These are phyloP conservation scores for Leptographium flavum DNA, from an alignment of 2,329 filamentous ascomycete genomes.

Conservation along the genomic window DNA sequence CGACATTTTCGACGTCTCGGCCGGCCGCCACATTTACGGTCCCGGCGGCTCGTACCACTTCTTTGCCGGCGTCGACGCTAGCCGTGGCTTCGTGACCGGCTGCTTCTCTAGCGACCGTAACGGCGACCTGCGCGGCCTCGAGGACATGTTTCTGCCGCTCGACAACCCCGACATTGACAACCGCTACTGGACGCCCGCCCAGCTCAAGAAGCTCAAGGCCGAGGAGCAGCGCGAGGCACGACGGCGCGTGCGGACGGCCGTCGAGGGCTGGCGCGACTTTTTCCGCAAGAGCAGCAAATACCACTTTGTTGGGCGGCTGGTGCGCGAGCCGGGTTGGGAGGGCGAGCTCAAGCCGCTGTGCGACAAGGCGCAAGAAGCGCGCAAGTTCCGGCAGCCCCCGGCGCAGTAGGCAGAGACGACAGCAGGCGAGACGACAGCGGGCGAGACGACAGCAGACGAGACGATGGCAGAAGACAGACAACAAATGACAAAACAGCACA, in stretches of 20 bases:
- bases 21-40: conserved; percentile 56
- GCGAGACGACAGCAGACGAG: too few relatives aligned
- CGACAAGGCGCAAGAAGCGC: conserved; percentile 47
- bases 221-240: conserved; percentile 52
- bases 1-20: conserved; percentile 72
- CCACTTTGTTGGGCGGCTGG: conserved; percentile 61
- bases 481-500: too few relatives aligned
- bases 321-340: conserved; percentile 45
- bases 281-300: conserved; percentile 74
- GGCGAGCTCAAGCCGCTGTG: conserved; percentile 53
- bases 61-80: conserved; percentile 78
- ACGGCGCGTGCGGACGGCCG: conserved; percentile 47
- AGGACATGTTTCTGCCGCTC: conserved; percentile 65
- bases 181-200: conserved; percentile 35
- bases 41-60: conserved; percentile 75
- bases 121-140: conserved; percentile 72
- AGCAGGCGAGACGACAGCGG: too few relatives aligned
- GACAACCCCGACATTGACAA: conserved; percentile 52
- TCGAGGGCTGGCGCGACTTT: conserved; percentile 74
- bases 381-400: conserved; percentile 44
- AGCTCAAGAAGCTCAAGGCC: conserved; percentile 38
- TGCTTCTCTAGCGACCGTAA: conserved; percentile 82
- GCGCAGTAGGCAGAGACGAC: too few relatives aligned
- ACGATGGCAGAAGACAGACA: too few relatives aligned
- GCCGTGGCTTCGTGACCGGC: conserved; percentile 79